Conservation (phyloP, 1,284 basidiomycete genomes). For the Leccinum subrobustum region DNA sequence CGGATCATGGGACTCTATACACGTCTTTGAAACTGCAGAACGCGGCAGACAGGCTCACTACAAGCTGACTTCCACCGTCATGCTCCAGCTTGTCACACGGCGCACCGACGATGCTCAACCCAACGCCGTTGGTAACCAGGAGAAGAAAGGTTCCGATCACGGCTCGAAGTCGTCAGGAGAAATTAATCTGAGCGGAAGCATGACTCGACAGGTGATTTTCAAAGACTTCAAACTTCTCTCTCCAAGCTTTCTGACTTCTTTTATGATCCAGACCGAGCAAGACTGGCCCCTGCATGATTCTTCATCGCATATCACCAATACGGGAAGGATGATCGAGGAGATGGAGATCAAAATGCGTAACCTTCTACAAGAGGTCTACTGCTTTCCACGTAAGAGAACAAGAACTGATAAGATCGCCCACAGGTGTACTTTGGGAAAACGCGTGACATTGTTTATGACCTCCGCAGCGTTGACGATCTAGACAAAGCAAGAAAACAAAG, state of each 20-base stretch:
- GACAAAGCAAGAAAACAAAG: constrained; percentile 81
- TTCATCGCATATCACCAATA: constrained; percentile 87
- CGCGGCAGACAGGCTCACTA: constrained; percentile 91
- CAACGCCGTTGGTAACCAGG: constrained; percentile 20
- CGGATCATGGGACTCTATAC: constrained; percentile 97
- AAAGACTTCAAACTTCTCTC: constrained; percentile 7
- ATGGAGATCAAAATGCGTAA: constrained; percentile 99
- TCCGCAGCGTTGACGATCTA: constrained; percentile 85
- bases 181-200: constrained; percentile 88
- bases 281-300: constrained; percentile 79
- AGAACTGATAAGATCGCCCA: constrained; percentile 7
- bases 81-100: constrained; percentile 87
- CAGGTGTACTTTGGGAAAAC: constrained; percentile 99
- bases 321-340: constrained; percentile 94
- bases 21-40: constrained; percentile 94
- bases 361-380: constrained; percentile 77
- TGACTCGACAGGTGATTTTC: constrained; percentile 86
- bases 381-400: constrained; percentile 5
- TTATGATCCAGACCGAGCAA: constrained; percentile 67
- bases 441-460: constrained; percentile 88
- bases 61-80: constrained; percentile 96
- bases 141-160: constrained; percentile 40
- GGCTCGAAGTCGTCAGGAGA: constrained; percentile 67
- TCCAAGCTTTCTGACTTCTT: constrained; percentile 14
- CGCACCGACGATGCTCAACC: constrained; percentile 43